Evolutionary conservation across 2,329 filamentous ascomycete species (phyloP), one percentile per base, ranked within the genome.

Genomic region (Ascochyta koolunga): DNA sequence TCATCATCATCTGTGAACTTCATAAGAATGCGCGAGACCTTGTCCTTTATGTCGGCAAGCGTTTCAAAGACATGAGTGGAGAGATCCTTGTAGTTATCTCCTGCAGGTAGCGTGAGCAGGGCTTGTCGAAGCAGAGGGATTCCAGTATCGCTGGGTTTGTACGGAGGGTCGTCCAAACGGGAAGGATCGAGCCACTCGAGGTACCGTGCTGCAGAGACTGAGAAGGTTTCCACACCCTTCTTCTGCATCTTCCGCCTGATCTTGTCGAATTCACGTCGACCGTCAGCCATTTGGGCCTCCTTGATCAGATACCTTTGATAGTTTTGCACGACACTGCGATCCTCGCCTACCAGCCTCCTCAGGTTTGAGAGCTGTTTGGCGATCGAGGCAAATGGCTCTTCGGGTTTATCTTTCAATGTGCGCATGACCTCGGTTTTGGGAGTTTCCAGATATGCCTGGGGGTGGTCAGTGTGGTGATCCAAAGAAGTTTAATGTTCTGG

Each of bases 181-280:
- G 5, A 15, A 5, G 42, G 42, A 7, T 53, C 43, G 1, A 42
- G 1, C 42, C 50, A 53, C 5, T 46, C 15, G 9, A 25, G 5
- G 2, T 53, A 53, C 3, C n/a, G 50, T 2, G 13, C 37, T 10
- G 54, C 46, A 1, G 56, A 58, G 2, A 50, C 27, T 8, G 51
- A 27, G 24, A 58, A 58, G 6, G 46, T 38, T 16, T 37, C 27
- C 15, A 62, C 44, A 4, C 50, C 50, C 13, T 56, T 58, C 1
- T n/a, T n/a, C 6, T 50, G 39, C 49, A 62, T 33, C 15, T 52
- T 42, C 0, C 5, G 25, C 33, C 16, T 27, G 32, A 52, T 40
- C 7, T 35, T 35, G 11, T 36, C 36, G 7, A 18, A 22, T 9
- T 51, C 48, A 9, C 15, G 29, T 13, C 21, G 15, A 16, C 25